phyloP scores from a whole-genome alignment of 208 protist genomes.

The Tritrichomonas foetus region DNA sequence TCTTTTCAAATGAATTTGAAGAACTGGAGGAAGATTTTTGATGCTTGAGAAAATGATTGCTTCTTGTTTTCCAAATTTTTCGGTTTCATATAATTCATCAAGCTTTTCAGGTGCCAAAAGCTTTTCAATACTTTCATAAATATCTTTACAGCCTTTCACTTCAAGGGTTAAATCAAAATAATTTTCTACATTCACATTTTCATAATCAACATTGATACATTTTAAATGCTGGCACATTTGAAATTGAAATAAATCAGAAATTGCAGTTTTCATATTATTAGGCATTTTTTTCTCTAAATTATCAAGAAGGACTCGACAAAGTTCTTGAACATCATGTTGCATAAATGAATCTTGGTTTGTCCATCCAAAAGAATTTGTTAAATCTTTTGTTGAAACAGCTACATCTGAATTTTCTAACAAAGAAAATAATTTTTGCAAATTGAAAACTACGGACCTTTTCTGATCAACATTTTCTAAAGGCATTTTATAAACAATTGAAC shows the following conservation, averaged over 20 bases:
- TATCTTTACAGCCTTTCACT: neutral
- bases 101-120: constrained; percentile 60
- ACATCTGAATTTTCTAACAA: neutral
- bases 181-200: neutral
- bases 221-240: neutral
- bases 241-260: neutral
- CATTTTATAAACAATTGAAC: neutral
- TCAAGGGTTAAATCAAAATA: neutral
- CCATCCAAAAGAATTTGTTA: constrained; percentile 17
- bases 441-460: neutral
- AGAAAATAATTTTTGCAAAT: neutral
- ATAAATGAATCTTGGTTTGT: neutral
- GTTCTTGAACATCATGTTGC: constrained; percentile 29
- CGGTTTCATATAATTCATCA: constrained; percentile 69
- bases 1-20: constrained; percentile 74
- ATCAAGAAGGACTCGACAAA: neutral
- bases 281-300: neutral
- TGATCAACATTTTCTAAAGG: neutral
- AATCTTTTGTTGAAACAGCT: constrained; percentile 12
- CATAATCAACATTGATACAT: neutral
- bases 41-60: constrained; percentile 69
- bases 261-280: neutral
- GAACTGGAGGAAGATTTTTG: constrained; percentile 66
- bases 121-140: neutral
- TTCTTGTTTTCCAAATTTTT: constrained; percentile 67